Conservation (phyloP, 495 filamentous ascomycete genomes). For the Penicillium coprophilum region DNA sequence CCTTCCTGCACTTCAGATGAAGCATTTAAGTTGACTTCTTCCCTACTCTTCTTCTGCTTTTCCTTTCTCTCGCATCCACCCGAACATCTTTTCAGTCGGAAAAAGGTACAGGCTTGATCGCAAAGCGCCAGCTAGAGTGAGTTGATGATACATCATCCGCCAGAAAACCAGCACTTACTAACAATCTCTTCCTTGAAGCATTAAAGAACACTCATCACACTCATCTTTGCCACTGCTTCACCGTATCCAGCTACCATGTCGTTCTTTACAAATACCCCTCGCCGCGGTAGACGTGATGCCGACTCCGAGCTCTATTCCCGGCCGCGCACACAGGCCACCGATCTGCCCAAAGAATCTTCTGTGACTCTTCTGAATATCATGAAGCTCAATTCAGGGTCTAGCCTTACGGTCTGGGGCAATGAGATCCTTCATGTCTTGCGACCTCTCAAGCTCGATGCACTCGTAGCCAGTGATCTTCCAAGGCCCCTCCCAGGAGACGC, state of each 20-base stretch:
- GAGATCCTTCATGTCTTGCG: constrained; percentile 1
- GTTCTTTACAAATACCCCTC: neutral
- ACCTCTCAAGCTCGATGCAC: neutral
- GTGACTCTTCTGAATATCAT: constrained; percentile 1
- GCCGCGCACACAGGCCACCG: neutral
- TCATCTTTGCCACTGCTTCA: neutral
- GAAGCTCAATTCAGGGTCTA: neutral
- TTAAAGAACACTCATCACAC: neutral
- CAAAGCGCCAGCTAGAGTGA: neutral
- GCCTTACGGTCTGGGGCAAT: constrained; percentile 1
- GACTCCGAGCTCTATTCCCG: too few species aligned
- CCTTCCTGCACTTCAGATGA: neutral
- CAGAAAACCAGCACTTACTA: neutral
- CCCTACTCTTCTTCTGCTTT: neutral
- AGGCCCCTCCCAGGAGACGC: neutral
- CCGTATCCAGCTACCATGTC: neutral
- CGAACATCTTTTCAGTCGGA: neutral
- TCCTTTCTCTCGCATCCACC: neutral
- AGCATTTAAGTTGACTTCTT: neutral
- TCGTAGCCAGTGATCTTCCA: neutral
- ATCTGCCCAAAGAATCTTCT: neutral
- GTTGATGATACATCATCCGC: neutral
- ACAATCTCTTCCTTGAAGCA: neutral
- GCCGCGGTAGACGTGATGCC: neutral
- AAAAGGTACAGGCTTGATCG: neutral